Evolutionary conservation across 2,329 filamentous ascomycete genomes (phyloP).

Genomic region (Talaromyces marneffei): DNA sequence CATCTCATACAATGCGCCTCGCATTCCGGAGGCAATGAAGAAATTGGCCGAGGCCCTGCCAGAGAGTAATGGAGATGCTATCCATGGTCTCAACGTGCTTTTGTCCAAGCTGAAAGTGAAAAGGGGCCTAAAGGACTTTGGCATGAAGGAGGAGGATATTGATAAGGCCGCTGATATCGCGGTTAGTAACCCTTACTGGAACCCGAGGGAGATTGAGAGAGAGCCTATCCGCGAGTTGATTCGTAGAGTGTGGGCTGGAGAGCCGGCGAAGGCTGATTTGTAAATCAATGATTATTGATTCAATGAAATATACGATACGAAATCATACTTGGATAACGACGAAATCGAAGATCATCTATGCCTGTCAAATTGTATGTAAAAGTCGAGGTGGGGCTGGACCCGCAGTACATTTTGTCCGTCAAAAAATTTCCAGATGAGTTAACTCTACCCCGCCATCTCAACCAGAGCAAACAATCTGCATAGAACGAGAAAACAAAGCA

Average conservation of each 20-base stretch:
- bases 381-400: background rate
- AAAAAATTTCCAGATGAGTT: slow-evolving; percentile 13
- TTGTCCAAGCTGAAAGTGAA: slow-evolving; percentile 51
- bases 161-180: slow-evolving; percentile 56
- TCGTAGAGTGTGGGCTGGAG: slow-evolving; percentile 56
- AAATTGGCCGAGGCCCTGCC: slow-evolving; percentile 51
- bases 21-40: slow-evolving; percentile 48
- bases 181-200: slow-evolving; percentile 54
- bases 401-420: background rate
- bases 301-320: background rate
- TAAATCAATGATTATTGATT: slow-evolving; percentile 24
- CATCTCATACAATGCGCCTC: slow-evolving; percentile 57
- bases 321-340: no score
- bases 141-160: slow-evolving; percentile 57
- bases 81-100: slow-evolving; percentile 52
- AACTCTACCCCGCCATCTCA: slow-evolving; percentile 13
- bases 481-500: background rate
- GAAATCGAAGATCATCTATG: background rate
- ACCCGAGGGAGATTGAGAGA: slow-evolving; percentile 51
- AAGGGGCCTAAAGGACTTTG: slow-evolving; percentile 49
- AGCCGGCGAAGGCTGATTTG: slow-evolving; percentile 50
- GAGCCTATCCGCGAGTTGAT: slow-evolving; percentile 52
- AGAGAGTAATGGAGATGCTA: slow-evolving; percentile 53
- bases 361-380: background rate
- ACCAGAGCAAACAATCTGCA: background rate